Evolutionary conservation across 2,329 filamentous ascomycete genomes (phyloP).

Genomic region (Arthroderma sp.): DNA sequence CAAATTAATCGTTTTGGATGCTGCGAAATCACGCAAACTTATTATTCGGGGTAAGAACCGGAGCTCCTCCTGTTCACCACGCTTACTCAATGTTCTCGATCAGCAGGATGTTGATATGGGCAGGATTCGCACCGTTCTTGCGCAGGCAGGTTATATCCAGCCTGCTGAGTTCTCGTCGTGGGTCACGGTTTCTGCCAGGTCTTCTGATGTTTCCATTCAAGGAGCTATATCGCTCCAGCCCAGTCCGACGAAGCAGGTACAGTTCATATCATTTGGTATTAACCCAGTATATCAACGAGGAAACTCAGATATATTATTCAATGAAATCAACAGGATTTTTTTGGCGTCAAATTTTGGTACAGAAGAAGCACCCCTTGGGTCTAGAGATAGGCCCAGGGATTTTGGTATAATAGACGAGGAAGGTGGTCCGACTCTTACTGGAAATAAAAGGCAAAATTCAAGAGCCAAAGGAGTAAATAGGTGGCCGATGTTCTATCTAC

Average conservation of each 20-base stretch:
- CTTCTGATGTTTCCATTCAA: constrained; percentile 46
- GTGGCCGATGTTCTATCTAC: constrained; percentile 84
- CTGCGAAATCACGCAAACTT: constrained; percentile 25
- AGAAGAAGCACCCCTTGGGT: constrained; percentile 33
- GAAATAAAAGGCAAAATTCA: constrained; percentile 31
- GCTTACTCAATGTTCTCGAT: background rate
- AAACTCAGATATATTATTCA: constrained; percentile 55
- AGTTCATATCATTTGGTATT: constrained; percentile 72
- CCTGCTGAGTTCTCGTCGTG: constrained; percentile 44
- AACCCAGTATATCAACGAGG: constrained; percentile 44
- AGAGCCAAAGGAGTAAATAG: constrained; percentile 56
- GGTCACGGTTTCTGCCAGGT: constrained; percentile 57
- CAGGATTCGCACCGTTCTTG: constrained; percentile 42
- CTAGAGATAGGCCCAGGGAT: too few species aligned
- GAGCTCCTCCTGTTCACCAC: background rate
- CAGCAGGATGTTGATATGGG: constrained; percentile 15
- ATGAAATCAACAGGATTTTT: constrained; percentile 68
- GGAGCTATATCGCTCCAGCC: constrained; percentile 62
- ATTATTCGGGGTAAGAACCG: constrained; percentile 15
- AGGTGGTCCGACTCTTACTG: background rate
- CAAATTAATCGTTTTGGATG: constrained; percentile 47
- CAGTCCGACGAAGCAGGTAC: constrained; percentile 55
- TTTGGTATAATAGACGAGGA: too few species aligned
- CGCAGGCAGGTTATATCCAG: constrained; percentile 53
- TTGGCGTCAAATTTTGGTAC: constrained; percentile 61